Percentiles rank a stretch among this genome's conserved stretches.
Evolutionary conservation across 139 green algal species (phyloP).

Genomic region (Chlamydomonas eustigma): DNA sequence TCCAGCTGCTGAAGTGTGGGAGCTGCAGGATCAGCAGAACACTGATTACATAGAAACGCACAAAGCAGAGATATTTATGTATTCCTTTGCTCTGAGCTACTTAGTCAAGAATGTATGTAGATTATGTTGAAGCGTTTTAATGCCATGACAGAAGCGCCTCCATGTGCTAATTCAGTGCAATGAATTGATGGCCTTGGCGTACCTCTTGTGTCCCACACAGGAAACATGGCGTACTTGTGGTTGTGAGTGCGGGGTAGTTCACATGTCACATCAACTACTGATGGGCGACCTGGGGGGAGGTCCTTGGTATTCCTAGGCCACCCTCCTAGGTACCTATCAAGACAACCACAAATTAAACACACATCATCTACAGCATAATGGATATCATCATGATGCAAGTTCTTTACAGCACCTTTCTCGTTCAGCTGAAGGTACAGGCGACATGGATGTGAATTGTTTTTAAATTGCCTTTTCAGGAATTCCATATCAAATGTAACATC

Average conservation of each 20-base stretch:
- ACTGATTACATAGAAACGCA: background rate
- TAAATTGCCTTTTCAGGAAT: background rate
- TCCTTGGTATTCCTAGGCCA: constrained; percentile 18
- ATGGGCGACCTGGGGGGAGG: constrained; percentile 39
- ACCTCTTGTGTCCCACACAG: constrained; percentile 49
- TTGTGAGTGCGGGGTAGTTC: constrained; percentile 53
- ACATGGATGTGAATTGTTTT: too few species aligned
- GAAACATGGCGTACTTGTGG: constrained; percentile 44
- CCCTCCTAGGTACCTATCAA: constrained; percentile 28
- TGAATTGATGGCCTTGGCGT: background rate
- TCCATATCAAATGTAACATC: constrained; percentile 5
- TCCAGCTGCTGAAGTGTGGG: constrained; percentile 43
- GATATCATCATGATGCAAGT: background rate
- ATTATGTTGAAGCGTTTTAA: too few species aligned
- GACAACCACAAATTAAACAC: background rate
- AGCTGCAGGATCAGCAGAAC: constrained; percentile 14
- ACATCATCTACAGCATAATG: background rate
- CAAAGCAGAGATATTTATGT: background rate
- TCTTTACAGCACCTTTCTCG: background rate
- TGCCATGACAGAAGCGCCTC: too few species aligned
- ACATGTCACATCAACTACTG: constrained; percentile 64
- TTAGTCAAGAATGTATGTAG: background rate
- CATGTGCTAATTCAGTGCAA: background rate
- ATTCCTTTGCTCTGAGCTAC: background rate
- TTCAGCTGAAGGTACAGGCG: too few species aligned